Base-by-base conservation (phyloP, 495 filamentous ascomycete genomes). In the Cercophora samala region DNA sequence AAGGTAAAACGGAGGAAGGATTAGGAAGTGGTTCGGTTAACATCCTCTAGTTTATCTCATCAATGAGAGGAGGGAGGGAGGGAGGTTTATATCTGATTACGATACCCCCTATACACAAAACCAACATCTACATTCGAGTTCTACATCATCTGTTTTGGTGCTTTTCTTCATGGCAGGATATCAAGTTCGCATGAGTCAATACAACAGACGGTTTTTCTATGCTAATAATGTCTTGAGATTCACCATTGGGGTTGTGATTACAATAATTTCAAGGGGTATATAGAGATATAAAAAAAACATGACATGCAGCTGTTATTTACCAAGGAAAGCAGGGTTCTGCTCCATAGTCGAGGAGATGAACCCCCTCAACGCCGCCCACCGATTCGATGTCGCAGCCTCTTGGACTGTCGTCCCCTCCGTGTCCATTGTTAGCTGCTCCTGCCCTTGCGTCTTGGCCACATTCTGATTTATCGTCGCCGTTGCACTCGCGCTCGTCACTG, bases 331-430 rank as follows among this genome's bases (percentile, higher is more conserved):
- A 24, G 88, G 86, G 62, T 90, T 90, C 72, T 88, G 86, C 72
- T 92, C 89, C 88, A 90, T 89, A 0, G 88, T 91, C 66, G 88
- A 83, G 0, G 88, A 86, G 51, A 93, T 90, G 65, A 90, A 90
- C 32, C 79, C 84, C 63, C 89, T 82, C 70, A 92, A 73, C 21
- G 88, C 88, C 52, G 88, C 89, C 88, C 88, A 92, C 52, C 88
- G 79, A 74, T 78, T 86, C 52, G 85, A 78, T 21, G 84, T 86
- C 5, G 83, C 75, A 25, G 78, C 75, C 26, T 74, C 55, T 51
- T 71, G 64, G 18, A 58, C n/a, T 65, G 66, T 67, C 22, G n/a
- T 9, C 9, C 6, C n/a, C n/a, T 19, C 65, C 62, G 19, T 74
- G 32, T 51, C 64, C 62, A 52, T 73, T 24, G 46, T 22, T 64